These are phyloP conservation scores for Pseudocercospora fuligena DNA, from an alignment of 2,329 filamentous ascomycete species.

Conservation along the genomic window DNA sequence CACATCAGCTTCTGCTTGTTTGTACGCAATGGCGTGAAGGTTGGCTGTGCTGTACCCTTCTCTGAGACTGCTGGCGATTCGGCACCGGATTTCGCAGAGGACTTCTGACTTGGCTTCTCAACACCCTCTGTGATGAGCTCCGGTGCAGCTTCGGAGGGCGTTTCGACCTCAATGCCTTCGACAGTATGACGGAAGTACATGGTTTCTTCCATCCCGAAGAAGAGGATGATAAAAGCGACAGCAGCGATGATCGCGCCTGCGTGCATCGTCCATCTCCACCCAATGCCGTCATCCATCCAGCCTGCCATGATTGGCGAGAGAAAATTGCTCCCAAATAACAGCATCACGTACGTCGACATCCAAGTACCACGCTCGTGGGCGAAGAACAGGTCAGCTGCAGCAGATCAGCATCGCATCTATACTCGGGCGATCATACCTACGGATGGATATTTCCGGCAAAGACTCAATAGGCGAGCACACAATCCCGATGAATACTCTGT, in stretches of 20 bases:
- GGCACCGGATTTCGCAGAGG: not conserved
- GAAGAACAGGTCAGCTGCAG: conserved; percentile 36
- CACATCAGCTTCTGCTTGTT: conserved; percentile 15
- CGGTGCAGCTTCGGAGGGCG: not conserved
- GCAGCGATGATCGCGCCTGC: conserved; percentile 60
- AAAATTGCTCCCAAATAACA: conserved; percentile 30
- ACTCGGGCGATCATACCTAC: not conserved
- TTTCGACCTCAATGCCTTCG: conserved; percentile 17
- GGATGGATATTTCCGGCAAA: conserved; percentile 38
- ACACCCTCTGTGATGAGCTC: not conserved
- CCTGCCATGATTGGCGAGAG: conserved; percentile 52
- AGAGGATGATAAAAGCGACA: conserved; percentile 55
- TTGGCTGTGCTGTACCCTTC: not conserved
- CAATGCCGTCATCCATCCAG: conserved; percentile 54
- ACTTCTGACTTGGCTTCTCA: conserved; percentile 5
- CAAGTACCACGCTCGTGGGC: conserved; percentile 39
- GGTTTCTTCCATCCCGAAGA: conserved; percentile 65
- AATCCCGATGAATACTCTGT: conserved; percentile 30
- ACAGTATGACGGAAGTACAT: conserved; percentile 48
- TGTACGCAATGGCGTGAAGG: not conserved
- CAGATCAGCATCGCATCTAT: not conserved
- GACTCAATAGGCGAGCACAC: conserved; percentile 33
- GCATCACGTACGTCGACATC: conserved; percentile 37
- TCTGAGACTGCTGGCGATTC: conserved; percentile 1
- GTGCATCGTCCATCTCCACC: conserved; percentile 56